Evolutionary conservation across 1,139 yeast species (phyloP).

Genomic region (Geotrichum europaeum): DNA sequence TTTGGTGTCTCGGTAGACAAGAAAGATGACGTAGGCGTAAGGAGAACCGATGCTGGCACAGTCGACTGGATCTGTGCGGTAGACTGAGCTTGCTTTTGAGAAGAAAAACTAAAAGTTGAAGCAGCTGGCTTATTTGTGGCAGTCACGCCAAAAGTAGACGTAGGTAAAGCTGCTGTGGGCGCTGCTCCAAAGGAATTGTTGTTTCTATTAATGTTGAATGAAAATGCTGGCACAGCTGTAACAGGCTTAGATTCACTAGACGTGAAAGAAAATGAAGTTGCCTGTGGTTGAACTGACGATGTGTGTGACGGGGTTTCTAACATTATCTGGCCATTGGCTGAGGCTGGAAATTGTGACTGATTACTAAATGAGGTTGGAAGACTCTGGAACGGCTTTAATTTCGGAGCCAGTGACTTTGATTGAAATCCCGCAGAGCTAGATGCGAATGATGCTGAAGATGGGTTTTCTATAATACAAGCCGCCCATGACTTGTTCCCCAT

Average conservation of each 20-base stretch:
- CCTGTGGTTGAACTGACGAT: background rate
- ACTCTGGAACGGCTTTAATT: background rate
- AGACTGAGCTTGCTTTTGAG: background rate
- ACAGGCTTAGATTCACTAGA: background rate
- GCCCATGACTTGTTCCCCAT: slow-evolving; percentile 32
- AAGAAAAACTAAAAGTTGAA: background rate
- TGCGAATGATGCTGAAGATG: background rate
- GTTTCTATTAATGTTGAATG: background rate
- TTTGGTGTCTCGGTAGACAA: background rate
- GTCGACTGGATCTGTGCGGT: background rate
- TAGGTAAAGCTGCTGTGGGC: background rate
- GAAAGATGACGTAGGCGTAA: background rate
- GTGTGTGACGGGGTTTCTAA: background rate
- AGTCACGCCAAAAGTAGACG: slow-evolving; percentile 2
- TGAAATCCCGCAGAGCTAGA: background rate
- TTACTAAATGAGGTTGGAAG: background rate
- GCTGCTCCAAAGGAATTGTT: background rate
- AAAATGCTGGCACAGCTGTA: background rate
- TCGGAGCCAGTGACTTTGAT: background rate
- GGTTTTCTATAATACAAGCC: slow-evolving; percentile 41
- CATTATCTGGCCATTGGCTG: background rate
- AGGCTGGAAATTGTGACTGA: background rate
- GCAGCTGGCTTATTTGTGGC: background rate
- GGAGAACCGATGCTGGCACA: background rate
- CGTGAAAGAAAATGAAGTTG: background rate